Evolutionary conservation across 192 early-diverging fungal genomes (phyloP), one percentile per base, ranked within the genome.

Genomic region (Backusella tarrabulga): DNA sequence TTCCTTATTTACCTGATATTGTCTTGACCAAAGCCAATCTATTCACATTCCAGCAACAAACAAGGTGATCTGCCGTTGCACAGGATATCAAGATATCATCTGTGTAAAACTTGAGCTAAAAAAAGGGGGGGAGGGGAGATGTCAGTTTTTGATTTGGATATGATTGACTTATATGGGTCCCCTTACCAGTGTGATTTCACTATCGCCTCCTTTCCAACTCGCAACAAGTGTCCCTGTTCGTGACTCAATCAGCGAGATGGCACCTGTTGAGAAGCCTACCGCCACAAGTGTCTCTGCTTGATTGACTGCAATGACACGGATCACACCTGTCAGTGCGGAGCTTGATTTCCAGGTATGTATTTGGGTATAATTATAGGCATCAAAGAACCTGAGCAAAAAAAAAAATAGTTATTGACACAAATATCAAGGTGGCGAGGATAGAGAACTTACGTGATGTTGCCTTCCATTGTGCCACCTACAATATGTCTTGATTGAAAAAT

Each of bases 151-250:
- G 32, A 44, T 14, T 14, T 44, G 42, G 8, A 38, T 11, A 32
- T 71, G 42, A 67, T 68, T 41, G 3, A 44, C n/a, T n/a, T 17
- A 42, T 19, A 21, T 5, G 6, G 11, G n/a, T 21, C 6, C 9
- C 5, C 8, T 26, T 85, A 90, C 88, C 76, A 83, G 76, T 12
- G 83, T 82, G 23, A 90, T 87, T 23, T 90, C 89, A 12, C 81
- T 86, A 71, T 90, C 89, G 1, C 86, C 86, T 15, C 86, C 89
- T 71, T 88, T 85, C 89, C 89, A 90, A 54, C 69, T 86, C 8
- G 79, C 86, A 34, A 90, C 77, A 9, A 90, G 74, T 1, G 83
- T 85, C 0, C 89, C 89, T 23, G 89, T 90, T 19, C 89, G 76
- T 29, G 83, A 84, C 63, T 90, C 89, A 34, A 90, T 52, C 7